Conservation (phyloP, 148 eudicot genomes). For the Silene latifolia region DNA sequence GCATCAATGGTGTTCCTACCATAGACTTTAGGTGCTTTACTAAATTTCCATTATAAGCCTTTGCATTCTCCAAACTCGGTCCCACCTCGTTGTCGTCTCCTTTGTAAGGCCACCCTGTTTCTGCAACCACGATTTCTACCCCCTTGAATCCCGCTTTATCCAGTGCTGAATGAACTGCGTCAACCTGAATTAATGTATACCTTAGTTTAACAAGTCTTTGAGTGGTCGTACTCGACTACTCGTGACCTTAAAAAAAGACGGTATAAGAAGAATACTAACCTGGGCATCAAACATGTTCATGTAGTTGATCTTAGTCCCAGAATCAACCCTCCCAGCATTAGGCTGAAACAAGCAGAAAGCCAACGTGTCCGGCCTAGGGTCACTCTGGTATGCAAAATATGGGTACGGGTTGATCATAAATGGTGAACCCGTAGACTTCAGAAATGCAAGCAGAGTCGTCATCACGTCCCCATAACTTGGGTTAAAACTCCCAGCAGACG, state of each 20-base stretch:
- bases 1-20: slow-evolving; percentile 94
- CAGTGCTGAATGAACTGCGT: slow-evolving; percentile 70
- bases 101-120: slow-evolving; percentile 91
- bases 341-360: slow-evolving; percentile 74
- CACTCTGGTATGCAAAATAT: slow-evolving; percentile 80
- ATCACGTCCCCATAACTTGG: slow-evolving; percentile 47
- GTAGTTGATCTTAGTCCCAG: slow-evolving; percentile 65
- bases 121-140: slow-evolving; percentile 76
- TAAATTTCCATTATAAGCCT: slow-evolving; percentile 67
- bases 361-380: slow-evolving; percentile 66
- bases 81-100: slow-evolving; percentile 80
- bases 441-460: slow-evolving; percentile 56
- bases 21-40: slow-evolving; percentile 60
- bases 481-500: slow-evolving; percentile 63
- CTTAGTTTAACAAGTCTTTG: too few species aligned
- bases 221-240: too few species aligned
- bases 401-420: slow-evolving; percentile 89
- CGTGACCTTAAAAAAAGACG: too few species aligned
- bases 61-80: slow-evolving; percentile 67
- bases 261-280: slow-evolving; percentile 24
- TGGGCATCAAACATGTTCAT: slow-evolving; percentile 94
- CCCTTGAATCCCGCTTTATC: slow-evolving; percentile 62
- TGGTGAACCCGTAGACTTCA: slow-evolving; percentile 54
- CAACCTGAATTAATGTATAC: slow-evolving; percentile 47
- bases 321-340: slow-evolving; percentile 69